A percentile compares a stretch with the other conserved stretches of the same genome.
Evolutionary conservation across 2,329 filamentous ascomycete genomes (phyloP).

Genomic region (Dothidotthia symphoricarpi): DNA sequence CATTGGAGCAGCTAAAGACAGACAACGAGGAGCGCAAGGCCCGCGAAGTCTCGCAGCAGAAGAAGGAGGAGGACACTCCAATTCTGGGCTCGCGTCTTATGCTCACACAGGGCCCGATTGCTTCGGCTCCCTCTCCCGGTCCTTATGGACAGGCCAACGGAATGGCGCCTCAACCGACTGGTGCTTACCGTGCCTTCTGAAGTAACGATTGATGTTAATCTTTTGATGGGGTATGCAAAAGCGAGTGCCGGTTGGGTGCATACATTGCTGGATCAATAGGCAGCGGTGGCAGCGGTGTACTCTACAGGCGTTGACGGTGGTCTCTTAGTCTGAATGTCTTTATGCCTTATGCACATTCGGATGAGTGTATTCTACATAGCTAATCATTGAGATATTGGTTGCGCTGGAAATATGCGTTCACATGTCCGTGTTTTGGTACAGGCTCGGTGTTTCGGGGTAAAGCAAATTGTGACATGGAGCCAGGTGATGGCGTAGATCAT

Average conservation of each 20-base stretch:
- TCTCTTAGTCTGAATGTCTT: slow-evolving; percentile 15
- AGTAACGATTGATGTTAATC: slow-evolving; percentile 12
- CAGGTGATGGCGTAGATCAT: background rate
- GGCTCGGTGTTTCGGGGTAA: slow-evolving; percentile 5
- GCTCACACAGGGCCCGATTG: slow-evolving; percentile 84
- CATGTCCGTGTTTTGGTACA: slow-evolving; percentile 1
- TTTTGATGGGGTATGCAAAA: slow-evolving; percentile 28
- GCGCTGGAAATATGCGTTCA: background rate
- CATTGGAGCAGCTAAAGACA: slow-evolving; percentile 80
- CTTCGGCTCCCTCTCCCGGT: slow-evolving; percentile 58
- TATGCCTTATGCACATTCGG: slow-evolving; percentile 17
- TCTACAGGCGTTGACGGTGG: slow-evolving; percentile 32
- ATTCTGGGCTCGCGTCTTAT: slow-evolving; percentile 90
- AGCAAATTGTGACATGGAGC: background rate
- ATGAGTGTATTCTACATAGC: slow-evolving; percentile 26
- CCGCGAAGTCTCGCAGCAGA: slow-evolving; percentile 70
- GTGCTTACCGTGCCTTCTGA: slow-evolving; percentile 41
- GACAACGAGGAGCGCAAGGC: slow-evolving; percentile 94
- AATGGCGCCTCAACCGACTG: slow-evolving; percentile 84
- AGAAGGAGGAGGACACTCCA: slow-evolving; percentile 88
- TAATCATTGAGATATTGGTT: slow-evolving; percentile 15
- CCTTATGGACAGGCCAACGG: slow-evolving; percentile 81
- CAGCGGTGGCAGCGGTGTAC: slow-evolving; percentile 25
- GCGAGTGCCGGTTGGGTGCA: slow-evolving; percentile 14
- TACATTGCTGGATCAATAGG: slow-evolving; percentile 16